These are phyloP conservation scores for Sporothrix globosa DNA, from an alignment of 2,329 filamentous ascomycete species.

Conservation along the genomic window DNA sequence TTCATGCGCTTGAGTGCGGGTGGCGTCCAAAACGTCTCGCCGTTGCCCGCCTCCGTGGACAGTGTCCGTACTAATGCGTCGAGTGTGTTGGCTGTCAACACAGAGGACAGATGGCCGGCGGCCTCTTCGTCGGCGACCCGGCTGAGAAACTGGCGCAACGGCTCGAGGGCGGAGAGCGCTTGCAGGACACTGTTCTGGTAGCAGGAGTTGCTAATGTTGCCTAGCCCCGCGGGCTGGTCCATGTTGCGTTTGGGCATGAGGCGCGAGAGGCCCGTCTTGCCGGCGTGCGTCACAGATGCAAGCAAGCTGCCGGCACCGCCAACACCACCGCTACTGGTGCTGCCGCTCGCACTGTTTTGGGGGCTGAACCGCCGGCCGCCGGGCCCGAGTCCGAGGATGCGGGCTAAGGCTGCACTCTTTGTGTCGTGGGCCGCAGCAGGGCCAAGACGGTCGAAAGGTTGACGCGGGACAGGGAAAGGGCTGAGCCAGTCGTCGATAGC, in stretches of 20 bases:
- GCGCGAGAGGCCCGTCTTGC: slow-evolving; percentile 48
- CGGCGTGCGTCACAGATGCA: slow-evolving; percentile 60
- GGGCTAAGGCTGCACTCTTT: slow-evolving; percentile 68
- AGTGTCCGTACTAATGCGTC: slow-evolving; percentile 70
- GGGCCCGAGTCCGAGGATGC: slow-evolving; percentile 63
- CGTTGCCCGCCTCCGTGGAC: slow-evolving; percentile 70
- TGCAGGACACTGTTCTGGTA: slow-evolving; percentile 97
- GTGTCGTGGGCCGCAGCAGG: slow-evolving; percentile 51
- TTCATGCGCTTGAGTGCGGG: slow-evolving; percentile 85
- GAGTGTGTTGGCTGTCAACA: slow-evolving; percentile 55
- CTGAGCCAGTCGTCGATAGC: slow-evolving; percentile 59
- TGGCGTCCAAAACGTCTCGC: slow-evolving; percentile 79
- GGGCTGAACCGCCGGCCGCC: slow-evolving; percentile 47
- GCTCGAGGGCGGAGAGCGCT: slow-evolving; percentile 73
- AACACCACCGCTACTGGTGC: not conserved
- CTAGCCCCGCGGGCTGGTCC: slow-evolving; percentile 67
- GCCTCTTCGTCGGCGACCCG: slow-evolving; percentile 46
- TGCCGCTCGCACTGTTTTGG: slow-evolving; percentile 46
- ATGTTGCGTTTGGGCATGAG: slow-evolving; percentile 43
- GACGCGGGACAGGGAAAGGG: slow-evolving; percentile 49
- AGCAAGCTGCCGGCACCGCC: slow-evolving; percentile 39
- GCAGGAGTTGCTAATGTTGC: slow-evolving; percentile 93
- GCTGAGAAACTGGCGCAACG: slow-evolving; percentile 68
- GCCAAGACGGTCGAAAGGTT: slow-evolving; percentile 33
- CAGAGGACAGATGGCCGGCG: slow-evolving; percentile 39